These are phyloP conservation scores for Starmerella gropengiesseri DNA, from an alignment of 805 yeast genomes.

Conservation along the genomic window DNA sequence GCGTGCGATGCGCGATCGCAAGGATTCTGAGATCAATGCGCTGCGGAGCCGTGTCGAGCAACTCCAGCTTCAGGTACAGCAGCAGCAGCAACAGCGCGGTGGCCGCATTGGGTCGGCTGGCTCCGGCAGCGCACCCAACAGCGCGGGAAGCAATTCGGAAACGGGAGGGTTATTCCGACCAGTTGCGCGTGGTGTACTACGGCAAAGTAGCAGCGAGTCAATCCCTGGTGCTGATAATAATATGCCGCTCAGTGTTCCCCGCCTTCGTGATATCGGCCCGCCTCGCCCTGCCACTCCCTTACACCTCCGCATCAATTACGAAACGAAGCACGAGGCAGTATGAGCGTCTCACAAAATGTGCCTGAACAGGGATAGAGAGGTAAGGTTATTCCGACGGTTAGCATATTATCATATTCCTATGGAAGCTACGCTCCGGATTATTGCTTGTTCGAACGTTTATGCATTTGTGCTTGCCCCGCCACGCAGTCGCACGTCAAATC, in stretches of 20 bases:
- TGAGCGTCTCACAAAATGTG: background rate
- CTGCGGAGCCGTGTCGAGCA: slow-evolving; percentile 26
- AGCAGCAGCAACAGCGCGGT: slow-evolving; percentile 16
- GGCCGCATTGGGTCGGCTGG: slow-evolving; percentile 2
- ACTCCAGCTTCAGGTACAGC: slow-evolving; percentile 18
- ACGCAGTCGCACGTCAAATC: too few species aligned
- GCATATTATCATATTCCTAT: too few species aligned
- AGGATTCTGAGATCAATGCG: slow-evolving; percentile 30
- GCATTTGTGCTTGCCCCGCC: too few species aligned
- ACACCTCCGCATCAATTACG: slow-evolving; percentile 12
- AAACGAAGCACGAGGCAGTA: background rate
- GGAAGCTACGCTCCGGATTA: too few species aligned
- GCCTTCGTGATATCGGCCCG: slow-evolving; percentile 9
- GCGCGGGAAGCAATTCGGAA: background rate
- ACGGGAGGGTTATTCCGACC: background rate
- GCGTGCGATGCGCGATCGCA: slow-evolving; percentile 33
- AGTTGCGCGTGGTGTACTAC: slow-evolving; percentile 1
- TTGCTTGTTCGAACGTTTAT: too few species aligned
- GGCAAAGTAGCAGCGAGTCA: slow-evolving; percentile 1
- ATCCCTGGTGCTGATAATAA: slow-evolving; percentile 1
- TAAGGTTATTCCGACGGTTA: too few species aligned
- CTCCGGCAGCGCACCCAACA: background rate
- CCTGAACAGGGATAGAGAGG: too few species aligned
- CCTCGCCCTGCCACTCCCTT: slow-evolving; percentile 15
- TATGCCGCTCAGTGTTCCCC: slow-evolving; percentile 7